Evolutionary conservation across 139 green algal species (phyloP), one percentile per base, ranked within the genome.

Genomic region (Mesotaenium endlicherianum): DNA sequence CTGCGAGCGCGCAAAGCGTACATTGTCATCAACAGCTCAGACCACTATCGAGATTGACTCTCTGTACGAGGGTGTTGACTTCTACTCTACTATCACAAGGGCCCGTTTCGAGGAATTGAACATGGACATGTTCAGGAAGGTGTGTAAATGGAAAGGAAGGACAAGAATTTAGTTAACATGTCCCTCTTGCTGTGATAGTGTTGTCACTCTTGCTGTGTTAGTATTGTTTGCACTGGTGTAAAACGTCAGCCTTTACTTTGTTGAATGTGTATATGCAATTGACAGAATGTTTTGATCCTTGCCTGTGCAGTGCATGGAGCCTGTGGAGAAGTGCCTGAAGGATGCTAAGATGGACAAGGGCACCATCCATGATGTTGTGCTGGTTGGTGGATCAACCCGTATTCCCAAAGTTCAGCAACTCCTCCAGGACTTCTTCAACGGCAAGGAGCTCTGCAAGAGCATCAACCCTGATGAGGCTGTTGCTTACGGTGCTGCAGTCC

Each of bases 391-490:
- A 79, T 98, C 94, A 70, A 98, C 96, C 20, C 94, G 96, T 77
- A 99, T 99, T 82, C 96, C 96, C 88, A 98, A 98, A 92, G 94
- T 99, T 77, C 96, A 99, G 92, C 78, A 92, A 82, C 90, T 99
- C 85, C 93, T 99, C 69, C 92, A 96, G 89, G 96, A 99, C 90
- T 99, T 97, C 90, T 99, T 99, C 93, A 97, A 98, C 82, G 95
- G 96, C 88, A 98, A 98, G 94, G 96, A 99, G 91, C 93, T 99
- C 53, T 97, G 94, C 95, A 98, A 98, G 91, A 92, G 76, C 82
- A 99, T 99, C 93, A 99, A 99, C 94, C 96, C 96, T 31, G 96
- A 99, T 83, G 96, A 99, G 92, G 96, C 96, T 14, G 96, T 99
- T 20, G 96, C 96, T 3, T 99, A 99, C 87, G 96, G 96, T 45